These are phyloP conservation scores for Nepenthes alata DNA, from an alignment of 179 eudicot genomes.

Conservation along the genomic window DNA sequence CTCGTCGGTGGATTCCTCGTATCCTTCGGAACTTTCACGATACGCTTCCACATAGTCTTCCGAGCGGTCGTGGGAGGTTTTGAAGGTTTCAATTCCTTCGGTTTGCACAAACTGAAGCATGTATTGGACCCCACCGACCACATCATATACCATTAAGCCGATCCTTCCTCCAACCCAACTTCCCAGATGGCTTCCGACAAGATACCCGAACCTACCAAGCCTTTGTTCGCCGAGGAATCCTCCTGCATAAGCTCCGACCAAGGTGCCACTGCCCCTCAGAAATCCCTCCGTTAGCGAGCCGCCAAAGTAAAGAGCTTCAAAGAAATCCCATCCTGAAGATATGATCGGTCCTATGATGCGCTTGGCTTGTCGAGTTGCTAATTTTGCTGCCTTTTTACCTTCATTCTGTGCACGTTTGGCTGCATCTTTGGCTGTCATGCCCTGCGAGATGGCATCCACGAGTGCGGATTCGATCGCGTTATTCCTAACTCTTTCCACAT, in stretches of 20 bases:
- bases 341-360: conserved; percentile 78
- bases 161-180: conserved; percentile 92
- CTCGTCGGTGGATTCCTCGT: too few species aligned
- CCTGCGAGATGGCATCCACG: conserved; percentile 64
- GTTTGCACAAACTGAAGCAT: conserved; percentile 32
- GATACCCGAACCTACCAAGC: conserved; percentile 77
- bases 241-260: conserved; percentile 52
- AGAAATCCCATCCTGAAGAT: conserved; percentile 92
- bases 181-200: conserved; percentile 83
- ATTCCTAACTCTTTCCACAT: conserved; percentile 59
- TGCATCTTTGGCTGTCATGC: conserved; percentile 49
- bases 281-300: conserved; percentile 71
- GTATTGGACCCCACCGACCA: conserved; percentile 54
- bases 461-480: conserved; percentile 50
- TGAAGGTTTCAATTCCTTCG: conserved; percentile 13
- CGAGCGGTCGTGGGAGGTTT: not conserved
- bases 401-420: conserved; percentile 69
- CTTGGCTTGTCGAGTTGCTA: conserved; percentile 64
- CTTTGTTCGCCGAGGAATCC: conserved; percentile 72
- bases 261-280: conserved; percentile 74
- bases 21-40: too few species aligned
- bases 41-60: not conserved
- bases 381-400: conserved; percentile 83
- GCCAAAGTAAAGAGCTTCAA: conserved; percentile 79
- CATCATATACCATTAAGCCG: conserved; percentile 83